A percentile compares a stretch with the other conserved stretches of the same genome.
phyloP scores from a whole-genome alignment of 352 stramenopile genomes.

The Halophytophthora batemanensis region DNA sequence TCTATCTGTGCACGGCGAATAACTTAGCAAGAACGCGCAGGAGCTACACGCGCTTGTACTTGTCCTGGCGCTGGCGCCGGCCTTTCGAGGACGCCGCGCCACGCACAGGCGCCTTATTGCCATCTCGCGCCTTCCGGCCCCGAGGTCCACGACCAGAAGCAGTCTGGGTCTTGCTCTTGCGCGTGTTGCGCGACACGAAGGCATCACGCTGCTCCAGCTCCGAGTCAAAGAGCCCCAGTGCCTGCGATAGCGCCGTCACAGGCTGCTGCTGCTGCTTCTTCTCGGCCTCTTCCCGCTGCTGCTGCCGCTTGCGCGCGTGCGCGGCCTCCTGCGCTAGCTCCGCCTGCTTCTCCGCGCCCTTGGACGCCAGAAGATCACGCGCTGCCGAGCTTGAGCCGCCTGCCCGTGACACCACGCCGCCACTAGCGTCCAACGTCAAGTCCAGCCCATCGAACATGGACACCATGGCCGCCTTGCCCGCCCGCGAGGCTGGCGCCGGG shows the following conservation, averaged over 20 bases:
- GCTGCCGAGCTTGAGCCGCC: conserved; percentile 25
- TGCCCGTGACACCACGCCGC: conserved; percentile 13
- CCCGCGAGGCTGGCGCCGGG: conserved; percentile 1
- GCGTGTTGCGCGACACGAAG: conserved; percentile 39
- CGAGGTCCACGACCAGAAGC: no score
- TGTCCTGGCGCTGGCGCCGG: conserved; percentile 52
- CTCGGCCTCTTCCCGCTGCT: conserved; percentile 14
- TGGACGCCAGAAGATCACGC: conserved; percentile 51
- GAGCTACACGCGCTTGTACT: conserved; percentile 57
- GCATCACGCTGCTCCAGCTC: conserved; percentile 37
- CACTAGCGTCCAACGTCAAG: conserved; percentile 35
- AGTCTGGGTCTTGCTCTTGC: conserved; percentile 36
- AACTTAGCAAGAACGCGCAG: not conserved
- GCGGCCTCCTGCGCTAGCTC: conserved; percentile 27
- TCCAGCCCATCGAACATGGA: conserved; percentile 56
- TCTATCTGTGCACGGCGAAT: no score
- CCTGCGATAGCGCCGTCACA: conserved; percentile 53
- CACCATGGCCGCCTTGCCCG: conserved; percentile 36
- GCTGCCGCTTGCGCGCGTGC: conserved; percentile 31
- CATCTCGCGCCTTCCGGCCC: conserved; percentile 12
- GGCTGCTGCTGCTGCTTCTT: conserved; percentile 27
- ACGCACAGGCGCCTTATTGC: conserved; percentile 26
- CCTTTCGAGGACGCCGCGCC: conserved; percentile 28
- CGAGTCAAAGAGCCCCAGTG: conserved; percentile 54
- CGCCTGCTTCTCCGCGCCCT: conserved; percentile 35